These are phyloP conservation scores for Diplosphaera chodatii DNA, from an alignment of 139 green algal species.

Conservation along the genomic window DNA sequence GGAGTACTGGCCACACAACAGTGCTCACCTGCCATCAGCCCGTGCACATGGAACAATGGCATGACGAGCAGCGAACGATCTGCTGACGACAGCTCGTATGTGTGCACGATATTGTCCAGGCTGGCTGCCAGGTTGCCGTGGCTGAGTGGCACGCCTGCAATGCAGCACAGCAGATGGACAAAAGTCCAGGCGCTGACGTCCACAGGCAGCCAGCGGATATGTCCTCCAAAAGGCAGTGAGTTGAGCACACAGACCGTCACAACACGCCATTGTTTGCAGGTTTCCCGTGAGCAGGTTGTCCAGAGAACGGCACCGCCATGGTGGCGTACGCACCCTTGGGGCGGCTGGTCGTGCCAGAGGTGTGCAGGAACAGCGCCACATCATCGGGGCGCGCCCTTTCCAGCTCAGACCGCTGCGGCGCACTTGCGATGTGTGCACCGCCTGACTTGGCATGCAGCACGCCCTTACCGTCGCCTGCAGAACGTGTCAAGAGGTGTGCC, in stretches of 20 bases:
- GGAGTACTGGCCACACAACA: too few species aligned
- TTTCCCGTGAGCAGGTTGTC: too few species aligned
- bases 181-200: too few species aligned
- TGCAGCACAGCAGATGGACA: too few species aligned
- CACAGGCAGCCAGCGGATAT: too few species aligned
- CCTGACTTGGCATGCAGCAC: background rate
- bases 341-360: conserved; percentile 70
- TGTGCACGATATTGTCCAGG: conserved; percentile 65
- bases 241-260: conserved; percentile 1
- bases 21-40: conserved; percentile 73
- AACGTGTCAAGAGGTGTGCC: too few species aligned
- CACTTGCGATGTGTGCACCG: background rate
- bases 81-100: conserved; percentile 59
- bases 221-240: too few species aligned
- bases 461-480: background rate
- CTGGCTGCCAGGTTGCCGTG: conserved; percentile 70
- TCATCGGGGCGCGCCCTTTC: conserved; percentile 30
- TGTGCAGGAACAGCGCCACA: conserved; percentile 81
- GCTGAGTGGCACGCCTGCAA: conserved; percentile 61
- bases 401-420: background rate
- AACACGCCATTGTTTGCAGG: too few species aligned
- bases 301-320: too few species aligned
- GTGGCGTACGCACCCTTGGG: conserved; percentile 64
- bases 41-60: conserved; percentile 91
- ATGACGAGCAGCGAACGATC: conserved; percentile 72